Conservation (phyloP, 345 rosid genomes). For the Linum trigynum region DNA sequence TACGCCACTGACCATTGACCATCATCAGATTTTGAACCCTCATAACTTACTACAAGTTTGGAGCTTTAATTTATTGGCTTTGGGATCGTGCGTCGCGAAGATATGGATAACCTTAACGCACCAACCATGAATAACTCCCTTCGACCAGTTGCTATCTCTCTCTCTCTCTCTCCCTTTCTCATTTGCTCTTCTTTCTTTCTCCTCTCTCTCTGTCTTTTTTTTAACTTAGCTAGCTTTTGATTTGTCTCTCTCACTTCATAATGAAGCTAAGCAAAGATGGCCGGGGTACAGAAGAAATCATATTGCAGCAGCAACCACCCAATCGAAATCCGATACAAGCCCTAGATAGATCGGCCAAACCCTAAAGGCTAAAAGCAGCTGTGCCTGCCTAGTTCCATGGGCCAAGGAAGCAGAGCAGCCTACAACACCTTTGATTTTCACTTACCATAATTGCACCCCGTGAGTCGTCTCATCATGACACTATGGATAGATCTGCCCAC, state of each 20-base stretch:
- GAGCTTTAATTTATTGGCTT: neutral
- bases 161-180: neutral
- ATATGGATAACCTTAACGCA: neutral
- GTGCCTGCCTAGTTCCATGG: neutral
- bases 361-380: too few relatives aligned
- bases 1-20: neutral
- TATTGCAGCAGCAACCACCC: neutral
- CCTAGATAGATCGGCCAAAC: too few relatives aligned
- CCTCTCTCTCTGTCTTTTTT: neutral
- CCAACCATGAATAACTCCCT: neutral
- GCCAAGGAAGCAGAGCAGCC: neutral
- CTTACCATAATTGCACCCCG: neutral
- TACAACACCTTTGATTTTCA: neutral
- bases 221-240: neutral
- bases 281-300: neutral
- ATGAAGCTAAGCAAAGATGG: neutral
- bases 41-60: neutral
- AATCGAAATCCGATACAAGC: too few relatives aligned
- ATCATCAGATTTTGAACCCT: neutral
- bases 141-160: neutral
- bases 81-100: neutral
- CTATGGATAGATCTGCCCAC: too few relatives aligned
- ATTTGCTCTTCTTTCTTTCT: neutral
- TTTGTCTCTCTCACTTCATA: neutral
- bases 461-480: too few relatives aligned